Evolutionary conservation across 257 asterid genomes (phyloP), one percentile per base, ranked within the genome.

Genomic region (Leptodermis oblonga): DNA sequence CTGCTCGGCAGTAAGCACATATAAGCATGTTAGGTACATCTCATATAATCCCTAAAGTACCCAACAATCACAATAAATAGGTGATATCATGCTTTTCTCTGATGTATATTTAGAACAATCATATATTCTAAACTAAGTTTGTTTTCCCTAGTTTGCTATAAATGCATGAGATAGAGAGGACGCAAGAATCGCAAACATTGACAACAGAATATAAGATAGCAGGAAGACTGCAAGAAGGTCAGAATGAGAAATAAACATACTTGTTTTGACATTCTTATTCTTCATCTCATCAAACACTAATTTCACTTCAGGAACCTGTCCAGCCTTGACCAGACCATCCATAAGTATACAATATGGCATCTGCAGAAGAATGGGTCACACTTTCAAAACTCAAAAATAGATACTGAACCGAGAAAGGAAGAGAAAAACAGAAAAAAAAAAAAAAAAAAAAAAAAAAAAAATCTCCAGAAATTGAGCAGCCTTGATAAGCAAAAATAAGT

Each of bases 301-400:
- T 84, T 84, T 90, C 42, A 97, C 98, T 81, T 88, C 96, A 17
- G 65, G 66, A 53, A 88, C 74, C 46, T 81, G 80, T 76, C 95
- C 96, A 64, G 95, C 82, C 77, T 92, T 92, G 46, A 85, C 95
- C 42, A 90, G 88, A 69, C 97, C 98, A 82, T 92, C 98, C 92
- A 90, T 90, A 78, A 92, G 86, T 74, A 88, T 74, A 82, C 97
- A 92, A 76, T 86, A 92, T 49, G 97, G 96, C 92, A 88, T 86
- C 97, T 92, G 92, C 84, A 79, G 68, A 36, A 36, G 73, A 72
- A 58, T 68, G 52, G 48, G 37, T 69, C 46, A 73, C 77, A 71
- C 66, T 55, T 31, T 18, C 59, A 55, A 80, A 9, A 26, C 55
- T 13, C 20, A 34, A 51, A 11, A n/a, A n/a, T n/a, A n/a, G 36